Base-by-base conservation (phyloP, 2,329 filamentous ascomycete species). In the Acrocalymma vagum region DNA sequence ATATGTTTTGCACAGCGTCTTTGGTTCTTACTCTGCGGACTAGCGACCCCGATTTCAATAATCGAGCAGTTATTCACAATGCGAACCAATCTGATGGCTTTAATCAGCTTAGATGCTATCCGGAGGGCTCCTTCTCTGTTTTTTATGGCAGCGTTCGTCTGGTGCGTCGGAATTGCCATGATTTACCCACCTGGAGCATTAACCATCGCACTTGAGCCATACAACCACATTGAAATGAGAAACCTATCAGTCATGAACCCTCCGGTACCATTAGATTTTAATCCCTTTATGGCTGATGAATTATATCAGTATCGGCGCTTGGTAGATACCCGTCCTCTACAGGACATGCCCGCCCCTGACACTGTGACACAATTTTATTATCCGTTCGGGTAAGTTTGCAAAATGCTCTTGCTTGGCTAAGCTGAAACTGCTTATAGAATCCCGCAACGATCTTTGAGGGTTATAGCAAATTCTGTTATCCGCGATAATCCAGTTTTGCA, bases 131-230 rank as follows among this genome's bases (percentile, higher is more conserved):
- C 33, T 5, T 4, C 35, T 9, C 30, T 41, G 9, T 34, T 41
- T 15, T 29, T 33, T 15, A 41, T 41, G 38, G 38, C 38, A 9
- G n/a, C 29, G 11, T 34, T 24, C 16, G 13, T 41, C 14, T 41
- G 38, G 38, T 41, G 23, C 20, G 17, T 41, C 20, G 38, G 30
- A 9, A 16, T 41, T n/a, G 38, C 38, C 4, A 24, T 27, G 9
- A 28, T 41, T 14, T 41, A 41, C 23, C 38, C 38, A 6, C 38
- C 38, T 4, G 30, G 38, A 11, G 30, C 38, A 10, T 16, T 41
- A 16, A 35, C 14, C 14, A 25, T 41, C 9, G 20, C 9, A 20
- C 15, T 22, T 14, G 13, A 21, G 10, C 29, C 38, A 3, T 34
- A 29, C 13, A 9, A 6, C 11, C 22, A 17, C 6, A 36, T 17